Conservation (phyloP, 2,329 filamentous ascomycete species). For the Aspergillus spinulosporus region DNA sequence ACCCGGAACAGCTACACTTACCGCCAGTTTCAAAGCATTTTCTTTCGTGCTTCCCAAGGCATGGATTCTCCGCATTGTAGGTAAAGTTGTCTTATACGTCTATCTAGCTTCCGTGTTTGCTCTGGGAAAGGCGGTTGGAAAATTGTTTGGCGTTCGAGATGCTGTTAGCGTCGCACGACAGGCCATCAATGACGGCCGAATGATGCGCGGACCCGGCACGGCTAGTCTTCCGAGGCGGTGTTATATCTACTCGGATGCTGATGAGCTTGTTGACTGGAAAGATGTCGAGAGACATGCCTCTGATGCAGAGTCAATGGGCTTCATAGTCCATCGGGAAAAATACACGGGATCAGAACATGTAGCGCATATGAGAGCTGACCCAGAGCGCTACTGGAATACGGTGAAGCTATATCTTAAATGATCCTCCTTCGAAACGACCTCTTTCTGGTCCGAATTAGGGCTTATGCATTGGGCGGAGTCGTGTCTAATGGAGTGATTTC, state of each 20-base stretch:
- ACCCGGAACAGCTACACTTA: conserved; percentile 40
- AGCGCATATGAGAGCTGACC: conserved; percentile 41
- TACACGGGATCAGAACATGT: conserved; percentile 43
- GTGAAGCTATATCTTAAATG: conserved; percentile 29
- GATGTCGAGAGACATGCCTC: conserved; percentile 42
- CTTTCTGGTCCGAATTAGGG: neutral
- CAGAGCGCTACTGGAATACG: conserved; percentile 43
- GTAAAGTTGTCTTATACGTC: conserved; percentile 27
- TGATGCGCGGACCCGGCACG: conserved; percentile 19
- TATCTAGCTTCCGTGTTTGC: conserved; percentile 22
- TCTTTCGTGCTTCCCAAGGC: conserved; percentile 37
- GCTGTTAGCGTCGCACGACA: conserved; percentile 30
- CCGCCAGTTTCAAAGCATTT: conserved; percentile 33
- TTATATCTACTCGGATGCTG: conserved; percentile 44
- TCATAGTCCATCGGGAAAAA: conserved; percentile 36
- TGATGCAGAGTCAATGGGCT: conserved; percentile 34
- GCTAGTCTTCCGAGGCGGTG: conserved; percentile 27
- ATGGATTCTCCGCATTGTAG: conserved; percentile 33
- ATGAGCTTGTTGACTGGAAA: conserved; percentile 38
- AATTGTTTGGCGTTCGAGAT: conserved; percentile 24
- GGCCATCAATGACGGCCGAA: conserved; percentile 33
- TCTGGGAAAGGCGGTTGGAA: conserved; percentile 20
- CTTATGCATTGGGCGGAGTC: neutral
- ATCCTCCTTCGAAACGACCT: neutral
- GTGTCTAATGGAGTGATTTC: no score